Conservation (phyloP, 2,329 filamentous ascomycete genomes). For the Lachnellula willkommii region DNA sequence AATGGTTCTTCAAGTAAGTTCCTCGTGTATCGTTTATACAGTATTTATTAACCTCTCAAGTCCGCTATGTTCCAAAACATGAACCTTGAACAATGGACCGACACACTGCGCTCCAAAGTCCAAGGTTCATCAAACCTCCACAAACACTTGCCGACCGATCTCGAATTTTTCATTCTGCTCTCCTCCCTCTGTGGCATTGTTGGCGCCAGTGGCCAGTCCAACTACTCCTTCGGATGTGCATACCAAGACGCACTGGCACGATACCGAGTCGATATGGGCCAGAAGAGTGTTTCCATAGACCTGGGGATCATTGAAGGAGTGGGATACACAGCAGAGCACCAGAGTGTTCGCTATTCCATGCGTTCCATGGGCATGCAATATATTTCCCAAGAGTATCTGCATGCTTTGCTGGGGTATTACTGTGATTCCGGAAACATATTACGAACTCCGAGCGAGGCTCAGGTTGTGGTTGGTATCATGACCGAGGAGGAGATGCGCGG, state of each 20-base stretch:
- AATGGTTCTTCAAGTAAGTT: background rate
- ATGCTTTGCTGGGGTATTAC: no score
- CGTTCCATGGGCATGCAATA: no score
- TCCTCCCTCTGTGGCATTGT: slow-evolving; percentile 26
- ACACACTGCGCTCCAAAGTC: slow-evolving; percentile 31
- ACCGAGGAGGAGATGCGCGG: no score
- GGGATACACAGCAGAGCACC: background rate
- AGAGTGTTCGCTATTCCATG: background rate
- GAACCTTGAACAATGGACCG: slow-evolving; percentile 32
- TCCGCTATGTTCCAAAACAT: slow-evolving; percentile 33
- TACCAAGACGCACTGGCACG: slow-evolving; percentile 32
- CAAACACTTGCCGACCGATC: background rate
- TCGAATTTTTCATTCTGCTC: slow-evolving; percentile 35
- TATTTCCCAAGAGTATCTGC: no score
- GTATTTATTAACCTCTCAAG: slow-evolving; percentile 8
- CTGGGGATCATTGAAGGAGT: background rate
- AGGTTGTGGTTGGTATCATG: no score
- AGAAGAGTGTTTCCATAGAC: background rate
- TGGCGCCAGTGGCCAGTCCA: slow-evolving; percentile 30
- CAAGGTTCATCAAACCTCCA: background rate
- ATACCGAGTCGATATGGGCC: slow-evolving; percentile 15
- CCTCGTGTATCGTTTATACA: background rate
- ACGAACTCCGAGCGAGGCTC: no score
- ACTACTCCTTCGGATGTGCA: slow-evolving; percentile 34
- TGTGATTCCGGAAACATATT: no score